phyloP scores from a whole-genome alignment of 257 asterid genomes.

The Nicotiana paniculata region DNA sequence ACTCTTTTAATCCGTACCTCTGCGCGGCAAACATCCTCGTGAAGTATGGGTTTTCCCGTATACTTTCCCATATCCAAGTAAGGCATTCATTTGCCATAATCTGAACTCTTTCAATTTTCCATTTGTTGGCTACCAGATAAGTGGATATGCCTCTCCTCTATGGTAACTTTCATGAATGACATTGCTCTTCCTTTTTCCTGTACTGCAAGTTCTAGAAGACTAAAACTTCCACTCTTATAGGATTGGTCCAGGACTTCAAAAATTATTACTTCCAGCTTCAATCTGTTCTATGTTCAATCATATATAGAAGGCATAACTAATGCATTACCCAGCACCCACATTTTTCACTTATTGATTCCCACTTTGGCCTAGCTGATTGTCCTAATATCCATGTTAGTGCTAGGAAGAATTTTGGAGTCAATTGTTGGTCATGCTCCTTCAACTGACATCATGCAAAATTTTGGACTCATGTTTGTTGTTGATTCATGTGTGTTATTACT shows the following conservation, averaged over 20 bases:
- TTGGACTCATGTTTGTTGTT: background rate
- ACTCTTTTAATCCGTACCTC: background rate
- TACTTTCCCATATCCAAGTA: background rate
- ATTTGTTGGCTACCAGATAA: background rate
- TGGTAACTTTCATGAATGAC: background rate
- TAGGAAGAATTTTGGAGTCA: background rate
- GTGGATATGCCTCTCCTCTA: background rate
- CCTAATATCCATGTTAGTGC: background rate
- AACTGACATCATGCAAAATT: background rate
- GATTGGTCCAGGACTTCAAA: background rate
- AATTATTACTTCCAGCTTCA: background rate
- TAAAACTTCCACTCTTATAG: background rate
- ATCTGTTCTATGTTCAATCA: background rate
- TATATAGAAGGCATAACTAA: background rate
- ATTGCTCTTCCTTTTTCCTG: background rate
- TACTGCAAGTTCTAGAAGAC: background rate
- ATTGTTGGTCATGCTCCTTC: background rate
- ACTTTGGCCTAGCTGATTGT: background rate
- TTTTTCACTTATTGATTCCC: background rate
- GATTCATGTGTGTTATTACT: background rate
- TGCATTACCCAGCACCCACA: background rate
- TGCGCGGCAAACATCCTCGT: background rate
- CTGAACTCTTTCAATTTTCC: background rate
- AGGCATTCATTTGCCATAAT: background rate
- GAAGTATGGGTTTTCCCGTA: background rate